phyloP scores from a whole-genome alignment of 768 basidiomycete species.

The Lactifluus piperatus region DNA sequence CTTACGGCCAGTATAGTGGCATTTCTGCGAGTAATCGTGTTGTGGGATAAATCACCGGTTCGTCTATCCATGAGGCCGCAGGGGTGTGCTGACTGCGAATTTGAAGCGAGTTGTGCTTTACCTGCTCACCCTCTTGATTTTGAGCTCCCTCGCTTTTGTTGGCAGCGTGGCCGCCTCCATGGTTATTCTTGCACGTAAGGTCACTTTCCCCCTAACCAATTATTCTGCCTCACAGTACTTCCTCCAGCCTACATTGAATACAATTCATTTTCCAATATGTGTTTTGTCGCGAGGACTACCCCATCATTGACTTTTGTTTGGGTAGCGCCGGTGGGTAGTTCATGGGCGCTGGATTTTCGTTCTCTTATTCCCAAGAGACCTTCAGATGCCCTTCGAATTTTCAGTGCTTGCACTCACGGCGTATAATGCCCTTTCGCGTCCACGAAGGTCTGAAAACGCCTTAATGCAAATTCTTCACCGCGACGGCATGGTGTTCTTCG shows the following conservation, averaged over 20 bases:
- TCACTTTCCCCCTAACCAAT: no score
- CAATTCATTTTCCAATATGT: slow-evolving; percentile 22
- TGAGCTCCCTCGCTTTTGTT: slow-evolving; percentile 24
- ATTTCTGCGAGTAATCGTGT: slow-evolving; percentile 28
- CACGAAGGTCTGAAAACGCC: slow-evolving; percentile 24
- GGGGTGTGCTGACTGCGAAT: neutral
- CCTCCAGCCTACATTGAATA: slow-evolving; percentile 24
- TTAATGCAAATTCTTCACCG: slow-evolving; percentile 27
- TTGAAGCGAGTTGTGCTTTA: slow-evolving; percentile 20
- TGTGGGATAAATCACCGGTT: slow-evolving; percentile 32
- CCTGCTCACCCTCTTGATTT: slow-evolving; percentile 24
- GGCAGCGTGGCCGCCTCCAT: slow-evolving; percentile 19
- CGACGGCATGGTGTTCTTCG: slow-evolving; percentile 31
- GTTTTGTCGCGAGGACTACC: slow-evolving; percentile 23
- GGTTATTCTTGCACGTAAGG: neutral
- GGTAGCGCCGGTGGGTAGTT: slow-evolving; percentile 28
- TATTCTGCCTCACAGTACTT: neutral
- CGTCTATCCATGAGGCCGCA: neutral
- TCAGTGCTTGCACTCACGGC: slow-evolving; percentile 27
- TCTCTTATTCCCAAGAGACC: neutral
- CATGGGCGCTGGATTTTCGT: neutral
- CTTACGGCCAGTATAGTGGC: slow-evolving; percentile 28
- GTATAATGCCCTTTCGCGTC: slow-evolving; percentile 31
- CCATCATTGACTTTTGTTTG: slow-evolving; percentile 24
- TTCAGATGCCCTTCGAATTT: slow-evolving; percentile 30